A percentile compares a stretch with the other conserved stretches of the same genome.
Evolutionary conservation across 2,329 filamentous ascomycete genomes (phyloP).

Genomic region (Penicillium aurantiogriseum): DNA sequence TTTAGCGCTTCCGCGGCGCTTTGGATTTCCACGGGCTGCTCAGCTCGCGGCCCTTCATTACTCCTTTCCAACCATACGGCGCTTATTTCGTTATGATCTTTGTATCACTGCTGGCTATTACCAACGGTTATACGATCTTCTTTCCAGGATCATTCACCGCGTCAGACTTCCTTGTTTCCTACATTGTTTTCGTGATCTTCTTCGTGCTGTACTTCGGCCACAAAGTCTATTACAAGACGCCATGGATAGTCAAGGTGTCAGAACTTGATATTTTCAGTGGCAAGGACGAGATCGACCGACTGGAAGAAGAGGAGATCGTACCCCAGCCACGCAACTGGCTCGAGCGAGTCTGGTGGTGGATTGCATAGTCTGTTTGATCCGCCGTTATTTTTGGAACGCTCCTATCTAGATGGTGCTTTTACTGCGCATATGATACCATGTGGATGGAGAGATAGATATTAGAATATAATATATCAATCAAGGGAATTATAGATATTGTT

Average conservation of each 20-base stretch:
- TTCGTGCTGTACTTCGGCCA: constrained; percentile 42
- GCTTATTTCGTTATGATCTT: constrained; percentile 52
- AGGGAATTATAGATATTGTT: neutral
- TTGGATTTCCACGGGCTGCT: constrained; percentile 49
- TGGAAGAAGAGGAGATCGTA: constrained; percentile 44
- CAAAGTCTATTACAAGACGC: constrained; percentile 35
- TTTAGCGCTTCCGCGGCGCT: constrained; percentile 55
- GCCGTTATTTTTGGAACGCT: neutral
- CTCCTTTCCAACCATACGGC: constrained; percentile 52
- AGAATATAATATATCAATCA: too few species aligned
- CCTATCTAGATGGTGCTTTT: neutral
- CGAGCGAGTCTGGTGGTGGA: constrained; percentile 49
- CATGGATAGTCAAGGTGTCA: constrained; percentile 31
- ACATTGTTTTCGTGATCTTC: constrained; percentile 56
- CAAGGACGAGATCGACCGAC: constrained; percentile 47
- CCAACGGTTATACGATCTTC: constrained; percentile 59
- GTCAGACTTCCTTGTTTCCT: constrained; percentile 53
- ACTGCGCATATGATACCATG: neutral
- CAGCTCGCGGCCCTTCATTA: constrained; percentile 52
- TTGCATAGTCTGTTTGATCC: constrained; percentile 32
- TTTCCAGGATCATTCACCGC: constrained; percentile 47
- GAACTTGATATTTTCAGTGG: constrained; percentile 49
- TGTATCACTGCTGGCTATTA: constrained; percentile 52
- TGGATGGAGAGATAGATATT: neutral
- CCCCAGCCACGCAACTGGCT: constrained; percentile 42